Evolutionary conservation across 352 stramenopile genomes (phyloP), one percentile per base, ranked within the genome.

Genomic region (Globisporangium radiosum): DNA sequence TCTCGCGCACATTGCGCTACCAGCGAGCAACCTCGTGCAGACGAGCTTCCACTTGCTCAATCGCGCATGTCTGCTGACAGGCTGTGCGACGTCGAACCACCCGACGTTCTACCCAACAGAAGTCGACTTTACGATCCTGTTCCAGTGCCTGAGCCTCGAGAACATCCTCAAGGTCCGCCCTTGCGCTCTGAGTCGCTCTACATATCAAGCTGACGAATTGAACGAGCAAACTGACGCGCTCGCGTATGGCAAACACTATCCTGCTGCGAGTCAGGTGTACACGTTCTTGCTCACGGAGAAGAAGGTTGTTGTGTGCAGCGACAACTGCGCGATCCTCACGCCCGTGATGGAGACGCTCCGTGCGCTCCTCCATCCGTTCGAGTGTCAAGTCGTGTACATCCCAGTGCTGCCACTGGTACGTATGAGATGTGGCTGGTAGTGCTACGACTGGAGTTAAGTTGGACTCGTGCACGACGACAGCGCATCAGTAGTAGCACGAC

Each of bases 351-450:
- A 92, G 60, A 92, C 81, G 0, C 68, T 92, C 13, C 67, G 77
- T 25, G 77, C 76, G 15, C 55, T 92, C 47, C 61, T 88, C 0
- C 64, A 83, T 51, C 81, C 81, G 5, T 88, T 92, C 36, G 77
- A 86, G 25, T 87, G 65, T 14, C 81, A 88, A 65, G 73, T 86
- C 43, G 81, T 92, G 9, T 92, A 92, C 58, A 88, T 92, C 15
- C 81, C 81, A 0, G 66, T 90, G 33, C 69, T 92, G 19, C 76
- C 81, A 14, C 51, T 85, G 59, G 81, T 88, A 76, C 39, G 43
- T 6, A 25, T 25, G 25, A 25, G 25, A 25, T 1, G 25, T 25
- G 25, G 25, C 25, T 25, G 25, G 25, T 25, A 25, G 25, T 25
- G 2, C 25, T 25, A 25, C 25, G 25, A 25, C 25, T 25, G 1